Evolutionary conservation across 1,139 yeast species (phyloP).

Genomic region (Meyerozyma guilliermondii): DNA sequence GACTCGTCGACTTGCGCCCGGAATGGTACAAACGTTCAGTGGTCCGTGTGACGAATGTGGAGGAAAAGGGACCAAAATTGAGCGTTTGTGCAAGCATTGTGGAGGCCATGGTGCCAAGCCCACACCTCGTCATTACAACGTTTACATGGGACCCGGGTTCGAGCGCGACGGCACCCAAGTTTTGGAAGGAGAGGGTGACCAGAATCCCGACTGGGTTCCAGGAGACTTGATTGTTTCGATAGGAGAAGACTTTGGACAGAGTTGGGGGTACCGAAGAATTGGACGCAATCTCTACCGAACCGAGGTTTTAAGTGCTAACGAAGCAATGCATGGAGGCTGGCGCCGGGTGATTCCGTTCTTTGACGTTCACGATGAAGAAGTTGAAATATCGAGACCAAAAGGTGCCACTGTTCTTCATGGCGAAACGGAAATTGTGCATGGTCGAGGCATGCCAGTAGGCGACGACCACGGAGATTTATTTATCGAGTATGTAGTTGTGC

Average conservation of each 20-base stretch:
- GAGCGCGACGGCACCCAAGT: conserved; percentile 55
- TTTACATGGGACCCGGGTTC: conserved; percentile 69
- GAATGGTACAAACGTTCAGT: conserved; percentile 83
- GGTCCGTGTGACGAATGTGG: conserved; percentile 72
- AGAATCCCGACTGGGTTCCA: conserved; percentile 71
- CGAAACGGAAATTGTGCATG: conserved; percentile 62
- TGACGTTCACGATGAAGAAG: conserved; percentile 32
- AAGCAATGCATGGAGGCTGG: conserved; percentile 83
- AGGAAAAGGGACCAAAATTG: conserved; percentile 69
- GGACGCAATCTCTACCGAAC: conserved; percentile 72
- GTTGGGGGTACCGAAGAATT: conserved; percentile 84
- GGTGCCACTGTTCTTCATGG: conserved; percentile 59
- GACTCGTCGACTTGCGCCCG: conserved; percentile 78
- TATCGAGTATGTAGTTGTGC: conserved; percentile 61
- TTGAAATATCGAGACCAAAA: conserved; percentile 42
- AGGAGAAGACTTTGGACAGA: conserved; percentile 46
- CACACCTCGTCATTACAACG: conserved; percentile 51
- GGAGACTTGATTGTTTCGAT: conserved; percentile 71
- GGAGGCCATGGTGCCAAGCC: conserved; percentile 63
- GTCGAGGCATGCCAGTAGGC: conserved; percentile 81
- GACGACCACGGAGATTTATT: conserved; percentile 72
- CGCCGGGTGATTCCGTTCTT: conserved; percentile 57
- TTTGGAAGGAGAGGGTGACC: conserved; percentile 76
- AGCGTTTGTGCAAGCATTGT: conserved; percentile 63
- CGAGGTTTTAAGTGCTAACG: conserved; percentile 67